phyloP scores from a whole-genome alignment of 768 basidiomycete species.

The Leucocoprinus birnbaumii region DNA sequence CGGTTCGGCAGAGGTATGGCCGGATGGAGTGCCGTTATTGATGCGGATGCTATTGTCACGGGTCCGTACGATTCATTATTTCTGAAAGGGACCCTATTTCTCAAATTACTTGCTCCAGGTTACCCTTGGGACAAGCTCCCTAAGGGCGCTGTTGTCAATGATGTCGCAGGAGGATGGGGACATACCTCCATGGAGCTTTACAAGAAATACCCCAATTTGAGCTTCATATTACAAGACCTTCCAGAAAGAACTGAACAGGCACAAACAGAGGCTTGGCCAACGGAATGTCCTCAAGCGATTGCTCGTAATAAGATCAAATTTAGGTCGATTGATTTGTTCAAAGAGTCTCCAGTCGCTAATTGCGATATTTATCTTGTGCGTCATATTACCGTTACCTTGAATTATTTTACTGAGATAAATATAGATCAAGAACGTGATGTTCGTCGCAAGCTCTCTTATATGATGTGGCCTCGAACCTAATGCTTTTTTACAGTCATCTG shows the following conservation, averaged over 20 bases:
- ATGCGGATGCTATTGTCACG: constrained; percentile 23
- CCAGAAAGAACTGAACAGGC: constrained; percentile 23
- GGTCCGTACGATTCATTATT: constrained; percentile 14
- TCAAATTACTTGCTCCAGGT: constrained; percentile 13
- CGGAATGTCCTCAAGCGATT: constrained; percentile 28
- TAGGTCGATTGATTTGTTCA: constrained; percentile 18
- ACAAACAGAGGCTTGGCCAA: constrained; percentile 25
- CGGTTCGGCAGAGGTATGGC: constrained; percentile 31
- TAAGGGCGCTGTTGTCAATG: constrained; percentile 25
- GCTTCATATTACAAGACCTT: constrained; percentile 29
- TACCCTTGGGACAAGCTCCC: constrained; percentile 24
- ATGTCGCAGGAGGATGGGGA: constrained; percentile 34
- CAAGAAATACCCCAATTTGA: constrained; percentile 24
- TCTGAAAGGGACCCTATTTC: neutral
- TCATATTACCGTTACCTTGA: neutral
- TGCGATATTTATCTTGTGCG: constrained; percentile 39
- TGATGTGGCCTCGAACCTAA: neutral
- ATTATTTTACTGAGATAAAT: constrained; percentile 14
- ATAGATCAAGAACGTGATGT: constrained; percentile 26
- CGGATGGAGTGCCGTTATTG: constrained; percentile 26
- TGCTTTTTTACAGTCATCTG: constrained; percentile 23
- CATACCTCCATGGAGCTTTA: constrained; percentile 23
- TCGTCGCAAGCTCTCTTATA: constrained; percentile 3
- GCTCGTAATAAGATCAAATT: constrained; percentile 27
- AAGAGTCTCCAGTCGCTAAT: constrained; percentile 5